A percentile compares a stretch with the other conserved stretches of the same genome.
phyloP scores from a whole-genome alignment of 768 basidiomycete genomes.

The Lactarius deliciosus region DNA sequence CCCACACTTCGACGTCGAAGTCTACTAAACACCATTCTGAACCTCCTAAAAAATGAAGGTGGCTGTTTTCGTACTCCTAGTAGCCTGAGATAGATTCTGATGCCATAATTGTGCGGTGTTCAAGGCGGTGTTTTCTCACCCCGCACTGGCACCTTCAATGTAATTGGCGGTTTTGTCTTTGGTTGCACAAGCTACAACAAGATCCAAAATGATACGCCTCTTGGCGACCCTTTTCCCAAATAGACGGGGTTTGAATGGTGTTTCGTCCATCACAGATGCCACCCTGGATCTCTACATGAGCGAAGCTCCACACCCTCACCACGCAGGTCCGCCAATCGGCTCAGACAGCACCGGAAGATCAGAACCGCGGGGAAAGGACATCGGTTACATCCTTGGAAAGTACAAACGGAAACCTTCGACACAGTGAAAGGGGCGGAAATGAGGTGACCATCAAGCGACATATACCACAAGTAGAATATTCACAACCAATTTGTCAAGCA shows the following conservation, averaged over 20 bases:
- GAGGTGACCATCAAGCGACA: slow-evolving; percentile 48
- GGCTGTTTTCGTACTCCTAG: no score
- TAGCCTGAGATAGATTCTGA: no score
- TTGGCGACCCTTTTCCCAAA: neutral
- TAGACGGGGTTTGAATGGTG: no score
- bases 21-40: no score
- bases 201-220: neutral
- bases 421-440: neutral
- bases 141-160: no score
- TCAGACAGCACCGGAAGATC: neutral
- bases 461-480: slow-evolving; percentile 73
- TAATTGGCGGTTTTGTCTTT: neutral
- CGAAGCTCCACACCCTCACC: neutral
- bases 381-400: neutral
- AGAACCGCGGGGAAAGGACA: neutral
- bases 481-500: slow-evolving; percentile 71
- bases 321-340: neutral
- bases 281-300: neutral
- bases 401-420: slow-evolving; percentile 3
- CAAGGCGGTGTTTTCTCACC: no score
- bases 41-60: no score
- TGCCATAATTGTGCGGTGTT: no score
- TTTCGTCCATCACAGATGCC: no score
- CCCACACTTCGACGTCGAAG: no score
- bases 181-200: neutral